These are phyloP conservation scores for Stephanodiscus minutulus DNA, from an alignment of 108 stramenopile species.

Conservation along the genomic window DNA sequence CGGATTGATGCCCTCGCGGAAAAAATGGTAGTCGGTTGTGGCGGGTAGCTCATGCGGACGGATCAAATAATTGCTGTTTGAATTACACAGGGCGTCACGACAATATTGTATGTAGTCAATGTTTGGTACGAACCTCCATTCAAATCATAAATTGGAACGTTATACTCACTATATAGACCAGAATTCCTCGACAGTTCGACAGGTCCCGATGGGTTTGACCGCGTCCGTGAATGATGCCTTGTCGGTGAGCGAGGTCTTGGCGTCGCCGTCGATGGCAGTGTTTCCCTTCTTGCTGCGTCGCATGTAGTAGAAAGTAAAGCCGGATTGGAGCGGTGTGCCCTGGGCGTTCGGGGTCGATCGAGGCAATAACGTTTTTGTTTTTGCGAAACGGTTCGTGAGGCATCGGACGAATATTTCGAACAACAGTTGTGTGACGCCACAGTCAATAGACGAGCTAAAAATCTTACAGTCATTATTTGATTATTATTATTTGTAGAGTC, in stretches of 20 bases:
- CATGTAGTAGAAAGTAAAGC: conserved; percentile 79
- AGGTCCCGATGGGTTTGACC: conserved; percentile 85
- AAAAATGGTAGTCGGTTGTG: conserved; percentile 93
- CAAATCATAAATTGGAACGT: conserved; percentile 6
- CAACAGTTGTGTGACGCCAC: neutral
- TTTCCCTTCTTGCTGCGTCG: conserved; percentile 62
- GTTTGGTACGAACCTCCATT: no score
- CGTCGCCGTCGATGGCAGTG: conserved; percentile 25
- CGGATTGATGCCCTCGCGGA: conserved; percentile 94
- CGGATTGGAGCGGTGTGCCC: conserved; percentile 36
- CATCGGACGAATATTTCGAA: neutral
- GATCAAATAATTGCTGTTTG: conserved; percentile 63
- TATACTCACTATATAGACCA: conserved; percentile 74
- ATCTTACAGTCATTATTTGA: neutral
- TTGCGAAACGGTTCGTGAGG: neutral
- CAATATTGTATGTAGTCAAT: no score
- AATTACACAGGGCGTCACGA: neutral
- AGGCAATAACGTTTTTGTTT: no score
- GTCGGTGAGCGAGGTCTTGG: conserved; percentile 20
- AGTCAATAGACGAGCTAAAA: neutral
- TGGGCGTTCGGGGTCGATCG: neutral
- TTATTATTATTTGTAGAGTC: neutral
- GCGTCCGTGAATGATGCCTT: conserved; percentile 43
- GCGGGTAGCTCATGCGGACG: conserved; percentile 81
- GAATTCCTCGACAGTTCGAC: conserved; percentile 92